phyloP scores from a whole-genome alignment of 345 rosid genomes.

The Adansonia digitata region DNA sequence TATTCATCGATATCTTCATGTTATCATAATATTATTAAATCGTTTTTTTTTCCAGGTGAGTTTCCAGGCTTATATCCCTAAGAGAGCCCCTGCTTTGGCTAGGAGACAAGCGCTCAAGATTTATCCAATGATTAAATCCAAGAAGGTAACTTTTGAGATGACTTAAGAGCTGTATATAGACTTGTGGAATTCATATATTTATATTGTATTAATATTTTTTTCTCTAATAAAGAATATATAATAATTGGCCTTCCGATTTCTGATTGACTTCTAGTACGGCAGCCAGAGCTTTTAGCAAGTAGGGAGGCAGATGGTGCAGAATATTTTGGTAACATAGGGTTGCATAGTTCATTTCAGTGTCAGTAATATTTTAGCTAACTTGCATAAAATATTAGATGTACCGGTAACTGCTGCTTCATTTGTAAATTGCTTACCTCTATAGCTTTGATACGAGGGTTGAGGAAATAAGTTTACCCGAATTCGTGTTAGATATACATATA shows the following conservation, averaged over 20 bases:
- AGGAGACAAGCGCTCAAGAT: constrained; percentile 59
- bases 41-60: constrained; percentile 48
- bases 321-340: neutral
- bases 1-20: neutral
- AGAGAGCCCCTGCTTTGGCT: constrained; percentile 64
- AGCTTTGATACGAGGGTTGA: too few species aligned
- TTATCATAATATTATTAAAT: neutral
- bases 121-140: neutral
- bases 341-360: neutral
- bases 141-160: neutral
- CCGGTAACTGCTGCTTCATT: too few species aligned
- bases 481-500: too few species aligned
- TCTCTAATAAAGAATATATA: neutral
- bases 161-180: neutral
- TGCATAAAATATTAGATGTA: neutral
- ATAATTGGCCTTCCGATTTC: neutral
- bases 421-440: too few species aligned
- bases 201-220: too few species aligned
- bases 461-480: too few species aligned
- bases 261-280: neutral
- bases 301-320: neutral
- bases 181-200: too few species aligned
- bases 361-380: neutral
- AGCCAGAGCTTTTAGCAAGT: neutral
- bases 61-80: constrained; percentile 85